Evolutionary conservation across 192 early-diverging fungal species (phyloP), one percentile per base, ranked within the genome.

Genomic region (Coemansia sp.): DNA sequence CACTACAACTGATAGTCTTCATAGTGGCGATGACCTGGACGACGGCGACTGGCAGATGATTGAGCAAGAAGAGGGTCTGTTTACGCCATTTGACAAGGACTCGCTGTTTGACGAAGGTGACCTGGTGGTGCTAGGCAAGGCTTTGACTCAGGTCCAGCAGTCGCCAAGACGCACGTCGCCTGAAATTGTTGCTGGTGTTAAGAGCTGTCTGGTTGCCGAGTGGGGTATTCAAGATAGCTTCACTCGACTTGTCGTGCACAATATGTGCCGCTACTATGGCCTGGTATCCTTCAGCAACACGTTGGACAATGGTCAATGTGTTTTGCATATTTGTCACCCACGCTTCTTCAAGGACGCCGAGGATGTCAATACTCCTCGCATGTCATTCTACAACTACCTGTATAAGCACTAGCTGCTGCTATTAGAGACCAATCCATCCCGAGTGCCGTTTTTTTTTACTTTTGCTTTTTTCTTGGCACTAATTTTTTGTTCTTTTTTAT

Each of bases 261-360:
- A 67, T 27, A 81, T 81, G 79, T 81, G 79, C 34, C 74, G 79
- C 67, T 81, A 81, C 68, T 81, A 81, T 59, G 79, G 79, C 4
- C 57, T 81, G 44, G 79, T 81, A 11, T 81, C 79, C 5, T 81
- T 76, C 53, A 81, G 70, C 59, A 71, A 76, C 23, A 74, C 72
- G 10, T 41, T 64, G 17, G 74, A 76, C 15, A 61, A 66, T 17
- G 79, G 79, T 7, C 46, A 64, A 23, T 55, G 41, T 25, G 71
- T 75, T 5, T 62, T 81, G 50, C 78, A 76, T 51, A 76, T 81
- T 4, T 81, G 78, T 64, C 78, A 81, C 48, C 74, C 78, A 12
- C 64, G 65, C 51, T 73, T 81, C 61, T 81, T 81, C 39, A 76
- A 69, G 17, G 61, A 63, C 14, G 50, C 51, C 5, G 70, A 64